phyloP scores from a whole-genome alignment of 2,329 filamentous ascomycete genomes.

The Zymoseptoria pseudotritici region DNA sequence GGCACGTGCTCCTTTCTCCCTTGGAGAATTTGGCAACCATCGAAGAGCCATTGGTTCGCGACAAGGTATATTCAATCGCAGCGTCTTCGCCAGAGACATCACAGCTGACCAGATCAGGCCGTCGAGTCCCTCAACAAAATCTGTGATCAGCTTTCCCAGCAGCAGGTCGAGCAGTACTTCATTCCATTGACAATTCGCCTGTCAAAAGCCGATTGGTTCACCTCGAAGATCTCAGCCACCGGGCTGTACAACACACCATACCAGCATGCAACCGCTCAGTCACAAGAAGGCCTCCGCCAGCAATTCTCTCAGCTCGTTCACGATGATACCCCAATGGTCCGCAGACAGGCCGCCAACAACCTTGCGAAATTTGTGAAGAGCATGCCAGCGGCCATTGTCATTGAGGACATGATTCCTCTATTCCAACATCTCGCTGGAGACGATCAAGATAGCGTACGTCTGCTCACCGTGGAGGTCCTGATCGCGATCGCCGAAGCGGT shows the following conservation, averaged over 20 bases:
- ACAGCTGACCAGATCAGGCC: constrained; percentile 53
- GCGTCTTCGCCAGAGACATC: background rate
- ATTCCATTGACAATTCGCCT: constrained; percentile 92
- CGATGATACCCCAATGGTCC: constrained; percentile 98
- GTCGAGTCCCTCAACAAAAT: constrained; percentile 99
- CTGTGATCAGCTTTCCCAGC: constrained; percentile 79
- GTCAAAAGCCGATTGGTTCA: constrained; percentile 99
- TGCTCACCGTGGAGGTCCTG: constrained; percentile 92
- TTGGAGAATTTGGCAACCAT: constrained; percentile 97
- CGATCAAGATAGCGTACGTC: constrained; percentile 93
- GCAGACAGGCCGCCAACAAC: constrained; percentile 92
- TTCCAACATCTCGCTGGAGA: constrained; percentile 96
- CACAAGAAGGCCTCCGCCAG: constrained; percentile 84
- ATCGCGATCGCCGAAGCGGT: constrained; percentile 96
- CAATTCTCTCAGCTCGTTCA: constrained; percentile 91
- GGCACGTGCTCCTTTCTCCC: constrained; percentile 91
- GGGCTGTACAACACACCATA: constrained; percentile 93
- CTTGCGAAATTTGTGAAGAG: constrained; percentile 96
- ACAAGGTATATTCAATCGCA: constrained; percentile 63
- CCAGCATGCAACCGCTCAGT: constrained; percentile 76
- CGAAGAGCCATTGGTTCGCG: constrained; percentile 92
- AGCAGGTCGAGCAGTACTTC: constrained; percentile 95
- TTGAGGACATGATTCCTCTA: constrained; percentile 97
- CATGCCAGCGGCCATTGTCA: constrained; percentile 83
- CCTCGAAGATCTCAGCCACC: constrained; percentile 95